Base-by-base conservation (phyloP, 2,329 filamentous ascomycete genomes). In the Epichloe hybrida region DNA sequence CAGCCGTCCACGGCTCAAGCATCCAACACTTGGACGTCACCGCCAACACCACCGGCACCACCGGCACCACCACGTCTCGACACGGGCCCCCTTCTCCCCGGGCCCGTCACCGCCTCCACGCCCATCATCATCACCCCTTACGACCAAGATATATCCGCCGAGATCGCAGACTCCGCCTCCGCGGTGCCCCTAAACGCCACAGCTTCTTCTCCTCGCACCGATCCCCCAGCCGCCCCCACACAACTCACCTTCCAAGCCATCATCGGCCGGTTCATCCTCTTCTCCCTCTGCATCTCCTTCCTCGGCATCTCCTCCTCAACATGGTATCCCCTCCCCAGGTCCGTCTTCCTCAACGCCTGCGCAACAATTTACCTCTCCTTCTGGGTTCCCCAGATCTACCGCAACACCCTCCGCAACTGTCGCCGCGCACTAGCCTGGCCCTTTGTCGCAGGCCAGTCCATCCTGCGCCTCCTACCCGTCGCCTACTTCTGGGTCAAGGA, bases 351-450 rank as follows among this genome's bases (percentile, higher is more conserved):
- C 59, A 79, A 90, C 62, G 56, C 74, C 3, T 69, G 95, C 21
- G 75, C 79, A 2, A 80, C 91, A 57, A 57, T 77, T 49, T 96
- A 96, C 63, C 78, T 96, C 43, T 95, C 90, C 20, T 83, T 96
- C 62, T 97, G 91, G 91, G 64, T 83, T 1, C 91, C 93, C 0
- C 93, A 98, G 65, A 95, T 97, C 57, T 80, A 86, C 62, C 86
- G 93, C 55, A 98, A 98, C 64, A 75, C 86, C 86, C 81, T 87
- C 67, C 86, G 91, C 50, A 96, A 96, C 67, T 95, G 89, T 66
- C 87, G 90, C 40, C 87, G 86, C 59, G 90, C 91, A 1, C 74
- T 97, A n/a, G 78, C 83, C 3, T 96, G 90, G 89, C 84, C 86
- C 53, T 98, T 95, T 62, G 84, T 95, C 51, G 63, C 89, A 21